These are phyloP conservation scores for Phlyctochytrium arcticum DNA, from an alignment of 192 early-diverging fungal species.

Conservation along the genomic window DNA sequence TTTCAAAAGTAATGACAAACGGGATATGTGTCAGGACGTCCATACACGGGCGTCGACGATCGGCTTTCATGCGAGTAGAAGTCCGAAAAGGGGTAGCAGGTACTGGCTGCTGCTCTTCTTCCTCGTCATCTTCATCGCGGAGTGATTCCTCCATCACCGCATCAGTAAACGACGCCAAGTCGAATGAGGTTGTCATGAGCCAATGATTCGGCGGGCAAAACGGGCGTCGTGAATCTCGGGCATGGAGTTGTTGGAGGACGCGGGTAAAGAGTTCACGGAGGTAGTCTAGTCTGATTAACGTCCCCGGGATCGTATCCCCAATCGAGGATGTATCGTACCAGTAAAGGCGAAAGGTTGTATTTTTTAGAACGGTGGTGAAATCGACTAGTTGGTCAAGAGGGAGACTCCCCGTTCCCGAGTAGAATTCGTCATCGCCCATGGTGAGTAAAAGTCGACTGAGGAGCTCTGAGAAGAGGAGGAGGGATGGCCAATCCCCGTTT, in stretches of 20 bases:
- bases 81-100: not conserved
- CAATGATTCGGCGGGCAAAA: constrained; percentile 69
- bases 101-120: no score
- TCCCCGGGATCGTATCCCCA: not conserved
- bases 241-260: constrained; percentile 71
- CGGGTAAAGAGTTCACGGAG: constrained; percentile 60
- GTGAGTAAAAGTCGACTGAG: constrained; percentile 70
- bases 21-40: constrained; percentile 77
- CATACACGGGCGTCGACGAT: constrained; percentile 43
- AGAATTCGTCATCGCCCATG: constrained; percentile 85
- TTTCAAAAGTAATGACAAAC: constrained; percentile 89
- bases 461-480: constrained; percentile 70
- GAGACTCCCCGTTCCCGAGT: constrained; percentile 43
- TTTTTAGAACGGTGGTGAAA: constrained; percentile 45
- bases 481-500: constrained; percentile 50
- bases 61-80: not conserved
- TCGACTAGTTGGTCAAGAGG: constrained; percentile 48
- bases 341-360: constrained; percentile 70
- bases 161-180: constrained; percentile 54
- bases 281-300: constrained; percentile 20
- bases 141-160: no score
- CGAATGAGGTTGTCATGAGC: constrained; percentile 56
- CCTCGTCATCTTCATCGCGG: no score
- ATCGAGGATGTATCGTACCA: constrained; percentile 49
- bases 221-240: constrained; percentile 65